These are phyloP conservation scores for Trypanosoma congolense DNA, from an alignment of 208 protist genomes.

Conservation along the genomic window DNA sequence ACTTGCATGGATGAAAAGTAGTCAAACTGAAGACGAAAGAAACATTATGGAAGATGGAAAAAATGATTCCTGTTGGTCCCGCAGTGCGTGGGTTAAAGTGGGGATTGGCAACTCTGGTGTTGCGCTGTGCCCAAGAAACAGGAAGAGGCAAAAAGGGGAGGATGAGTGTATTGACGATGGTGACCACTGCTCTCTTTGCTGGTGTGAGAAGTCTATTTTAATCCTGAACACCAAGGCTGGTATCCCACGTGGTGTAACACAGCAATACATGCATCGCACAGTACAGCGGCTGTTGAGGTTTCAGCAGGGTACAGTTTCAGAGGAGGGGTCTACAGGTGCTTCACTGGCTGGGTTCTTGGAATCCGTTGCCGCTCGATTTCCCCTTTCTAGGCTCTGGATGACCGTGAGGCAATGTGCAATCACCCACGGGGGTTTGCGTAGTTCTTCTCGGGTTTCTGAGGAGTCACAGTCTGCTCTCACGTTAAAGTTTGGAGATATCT, in stretches of 20 bases:
- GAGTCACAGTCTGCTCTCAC: not conserved
- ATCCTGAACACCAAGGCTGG: constrained; percentile 72
- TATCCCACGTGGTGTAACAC: constrained; percentile 48
- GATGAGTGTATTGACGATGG: not conserved
- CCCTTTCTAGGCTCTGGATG: constrained; percentile 62
- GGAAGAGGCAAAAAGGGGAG: constrained; percentile 10
- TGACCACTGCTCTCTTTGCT: not conserved
- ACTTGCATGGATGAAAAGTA: not conserved
- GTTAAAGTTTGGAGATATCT: not conserved
- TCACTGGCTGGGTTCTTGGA: constrained; percentile 1
- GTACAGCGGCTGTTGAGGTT: constrained; percentile 8
- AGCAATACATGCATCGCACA: constrained; percentile 9
- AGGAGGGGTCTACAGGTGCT: not conserved
- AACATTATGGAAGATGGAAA: not conserved
- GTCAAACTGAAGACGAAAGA: not conserved
- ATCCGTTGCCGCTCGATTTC: constrained; percentile 18
- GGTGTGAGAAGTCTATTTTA: constrained; percentile 8
- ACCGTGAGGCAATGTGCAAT: constrained; percentile 15
- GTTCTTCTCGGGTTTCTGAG: not conserved
- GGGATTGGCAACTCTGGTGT: not conserved
- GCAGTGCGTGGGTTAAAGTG: constrained; percentile 21
- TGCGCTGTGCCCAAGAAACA: not conserved
- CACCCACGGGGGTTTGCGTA: not conserved
- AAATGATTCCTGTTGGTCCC: constrained; percentile 17
- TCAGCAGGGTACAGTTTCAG: not conserved